Evolutionary conservation across 345 rosid genomes (phyloP).

Genomic region (Eucalyptus pumila): DNA sequence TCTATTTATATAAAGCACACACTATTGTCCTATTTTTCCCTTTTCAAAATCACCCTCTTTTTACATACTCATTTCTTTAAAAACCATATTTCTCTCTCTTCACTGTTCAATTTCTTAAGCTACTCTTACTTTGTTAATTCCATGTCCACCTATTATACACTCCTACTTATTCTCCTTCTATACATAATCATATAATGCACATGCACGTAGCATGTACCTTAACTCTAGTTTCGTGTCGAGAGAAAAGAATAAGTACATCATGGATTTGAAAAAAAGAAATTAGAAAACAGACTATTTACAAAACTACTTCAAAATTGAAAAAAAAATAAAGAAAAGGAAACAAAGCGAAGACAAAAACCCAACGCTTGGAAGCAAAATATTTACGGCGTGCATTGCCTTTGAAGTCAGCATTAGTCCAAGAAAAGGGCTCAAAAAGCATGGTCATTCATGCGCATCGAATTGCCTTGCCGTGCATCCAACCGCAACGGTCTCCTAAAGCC

Average conservation of each 20-base stretch:
- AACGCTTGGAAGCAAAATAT: neutral
- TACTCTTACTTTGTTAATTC: neutral
- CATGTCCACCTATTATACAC: neutral
- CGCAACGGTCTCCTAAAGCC: neutral
- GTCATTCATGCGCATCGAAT: neutral
- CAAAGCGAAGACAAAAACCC: neutral
- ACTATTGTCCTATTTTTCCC: neutral
- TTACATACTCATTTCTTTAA: neutral
- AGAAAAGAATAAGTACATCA: neutral
- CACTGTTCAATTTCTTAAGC: neutral
- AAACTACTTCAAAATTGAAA: neutral
- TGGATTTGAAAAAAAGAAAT: neutral
- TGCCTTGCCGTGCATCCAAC: neutral
- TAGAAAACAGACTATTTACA: neutral
- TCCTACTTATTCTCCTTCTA: neutral
- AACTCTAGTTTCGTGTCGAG: neutral
- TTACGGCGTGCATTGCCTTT: neutral
- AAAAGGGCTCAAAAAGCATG: neutral
- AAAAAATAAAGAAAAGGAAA: neutral
- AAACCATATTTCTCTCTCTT: neutral
- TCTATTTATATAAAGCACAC: neutral
- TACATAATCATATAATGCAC: neutral
- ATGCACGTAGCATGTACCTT: accelerated
- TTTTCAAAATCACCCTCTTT: neutral
- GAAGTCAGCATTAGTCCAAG: neutral